Base-by-base conservation (phyloP, 129 eudicot species). In the Flaveria bidentis region DNA sequence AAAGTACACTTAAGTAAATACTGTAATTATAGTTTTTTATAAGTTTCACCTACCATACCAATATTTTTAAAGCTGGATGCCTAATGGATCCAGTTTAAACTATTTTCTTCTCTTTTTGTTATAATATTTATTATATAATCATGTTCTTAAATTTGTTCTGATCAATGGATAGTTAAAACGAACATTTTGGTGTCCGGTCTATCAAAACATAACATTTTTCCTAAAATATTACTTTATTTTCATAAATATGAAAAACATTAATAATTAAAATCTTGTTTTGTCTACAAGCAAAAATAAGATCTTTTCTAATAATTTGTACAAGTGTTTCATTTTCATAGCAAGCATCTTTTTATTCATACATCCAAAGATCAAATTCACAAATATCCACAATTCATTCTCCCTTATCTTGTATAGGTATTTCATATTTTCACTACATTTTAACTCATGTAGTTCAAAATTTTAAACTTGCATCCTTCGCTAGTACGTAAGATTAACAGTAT, bases 311-410 rank as follows among this genome's bases (percentile, higher is more conserved):
- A 10, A 10, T 45, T 10, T 12, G 13, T 1, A 45, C 12, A 45
- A 16, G 45, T 41, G 45, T 41, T 74, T n/a, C 8, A 25, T 61
- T 60, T 61, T 46, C 72, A 12, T 62, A 6, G 8, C 11, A 66
- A 30, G 0, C 33, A 63, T 1, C 28, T 6, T 46, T 63, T 75
- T 75, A 75, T 75, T 75, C 63, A 63, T 56, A 42, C 18, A 56
- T 9, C 11, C 47, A 42, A 42, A 8, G 47, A 42, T 42, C 47
- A 42, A 44, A 44, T 44, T 44, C 49, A 44, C 53, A 49, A 14
- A 49, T 14, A 9, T 2, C 53, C 53, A 11, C 53, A 20, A 18
- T 44, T 23, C 41, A 26, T 28, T 63, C 61, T 75, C 51, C 72
- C 20, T 45, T 16, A 25, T 28, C 66, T 41, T 39, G 66, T 18